These are phyloP conservation scores for Juncus effusus DNA, from an alignment of 176 grass and related monocot species.

Conservation along the genomic window DNA sequence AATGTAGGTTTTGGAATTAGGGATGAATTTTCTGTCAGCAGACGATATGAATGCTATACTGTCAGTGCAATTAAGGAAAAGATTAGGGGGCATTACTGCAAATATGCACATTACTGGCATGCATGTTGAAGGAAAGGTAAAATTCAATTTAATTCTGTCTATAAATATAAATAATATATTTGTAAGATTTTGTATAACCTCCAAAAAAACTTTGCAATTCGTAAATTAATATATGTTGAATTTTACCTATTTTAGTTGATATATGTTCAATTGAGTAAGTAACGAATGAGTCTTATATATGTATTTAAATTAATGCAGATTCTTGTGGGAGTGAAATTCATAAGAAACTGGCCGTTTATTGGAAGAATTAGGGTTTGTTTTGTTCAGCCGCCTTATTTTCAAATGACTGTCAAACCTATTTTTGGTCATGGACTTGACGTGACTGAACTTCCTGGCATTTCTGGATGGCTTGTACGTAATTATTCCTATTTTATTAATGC, in stretches of 20 bases:
- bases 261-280: too few species aligned
- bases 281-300: too few species aligned
- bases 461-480: conserved; percentile 88
- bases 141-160: neutral
- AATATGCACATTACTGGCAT: conserved; percentile 94
- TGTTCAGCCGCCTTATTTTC: conserved; percentile 93
- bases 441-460: conserved; percentile 93
- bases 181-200: too few species aligned
- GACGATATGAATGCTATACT: conserved; percentile 90
- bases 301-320: conserved; percentile 44
- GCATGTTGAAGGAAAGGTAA: conserved; percentile 94
- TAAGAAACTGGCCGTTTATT: conserved; percentile 81
- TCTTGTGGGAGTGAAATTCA: conserved; percentile 85
- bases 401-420: conserved; percentile 94
- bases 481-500: neutral
- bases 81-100: conserved; percentile 87
- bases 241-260: too few species aligned
- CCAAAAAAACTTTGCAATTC: too few species aligned
- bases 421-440: conserved; percentile 89
- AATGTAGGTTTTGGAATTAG: conserved; percentile 81
- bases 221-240: too few species aligned
- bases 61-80: conserved; percentile 81
- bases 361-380: conserved; percentile 87
- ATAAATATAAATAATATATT: neutral
- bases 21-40: conserved; percentile 88